These are phyloP conservation scores for Prunus davidiana DNA, from an alignment of 306 rosid species.

Conservation along the genomic window DNA sequence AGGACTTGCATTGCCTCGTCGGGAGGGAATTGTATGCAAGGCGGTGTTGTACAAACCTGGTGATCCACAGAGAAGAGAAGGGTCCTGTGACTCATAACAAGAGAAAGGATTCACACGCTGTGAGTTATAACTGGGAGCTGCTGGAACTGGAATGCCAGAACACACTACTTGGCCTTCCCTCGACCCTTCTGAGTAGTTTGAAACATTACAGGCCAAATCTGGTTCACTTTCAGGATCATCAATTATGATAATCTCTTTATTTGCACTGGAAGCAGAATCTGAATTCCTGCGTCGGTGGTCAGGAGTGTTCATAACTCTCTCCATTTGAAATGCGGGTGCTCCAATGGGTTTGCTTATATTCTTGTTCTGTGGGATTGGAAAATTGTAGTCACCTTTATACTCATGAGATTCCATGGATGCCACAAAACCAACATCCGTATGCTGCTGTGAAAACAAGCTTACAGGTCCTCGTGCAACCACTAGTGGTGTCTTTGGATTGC, in stretches of 20 bases:
- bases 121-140: conserved; percentile 24
- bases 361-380: conserved; percentile 19
- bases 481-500: conserved; percentile 6
- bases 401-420: conserved; percentile 22
- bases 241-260: conserved; percentile 33
- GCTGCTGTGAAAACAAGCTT: conserved; percentile 27
- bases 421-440: conserved; percentile 21
- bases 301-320: conserved; percentile 10
- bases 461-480: conserved; percentile 21
- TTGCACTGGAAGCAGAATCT: conserved; percentile 17
- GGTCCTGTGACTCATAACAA: conserved; percentile 26
- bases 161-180: conserved; percentile 25
- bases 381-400: conserved; percentile 23
- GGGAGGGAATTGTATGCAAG: conserved; percentile 22
- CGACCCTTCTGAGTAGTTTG: conserved; percentile 27
- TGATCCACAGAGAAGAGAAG: conserved; percentile 20
- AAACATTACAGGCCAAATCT: conserved; percentile 22
- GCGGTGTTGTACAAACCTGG: conserved; percentile 19
- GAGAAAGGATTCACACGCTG: conserved; percentile 16
- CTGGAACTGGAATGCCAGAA: conserved; percentile 24
- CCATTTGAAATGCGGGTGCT: conserved; percentile 15
- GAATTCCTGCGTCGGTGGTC: conserved; percentile 26
- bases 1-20: conserved; percentile 29
- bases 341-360: conserved; percentile 18
- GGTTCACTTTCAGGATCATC: conserved; percentile 40